Base-by-base conservation (phyloP, 805 yeast genomes). In the Candida michaelii region DNA sequence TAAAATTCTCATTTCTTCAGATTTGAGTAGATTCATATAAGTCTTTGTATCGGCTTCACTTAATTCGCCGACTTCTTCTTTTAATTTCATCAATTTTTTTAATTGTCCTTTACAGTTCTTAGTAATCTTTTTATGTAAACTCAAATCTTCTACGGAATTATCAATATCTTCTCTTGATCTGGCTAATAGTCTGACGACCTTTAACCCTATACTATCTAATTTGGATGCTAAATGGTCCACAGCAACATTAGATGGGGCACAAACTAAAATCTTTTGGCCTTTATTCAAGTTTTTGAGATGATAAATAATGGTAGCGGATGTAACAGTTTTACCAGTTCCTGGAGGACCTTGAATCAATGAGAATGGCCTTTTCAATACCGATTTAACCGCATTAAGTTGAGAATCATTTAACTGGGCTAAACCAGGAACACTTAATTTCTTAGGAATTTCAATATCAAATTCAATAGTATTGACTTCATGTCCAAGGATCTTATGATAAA, bases 241-340 rank as follows among this genome's bases (percentile, higher is more conserved):
- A 0, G 97, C 97, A 38, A 90, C 91, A 62, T 90, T 90, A 15
- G 96, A 89, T 16, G 97, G 97, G 3, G 97, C 97, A 71, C 96
- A 88, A 2, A 89, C 97, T 30, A 90, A 71, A 7, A 89, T 80
- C 47, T 79, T 77, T 15, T 44, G 49, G 36, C 79, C 82, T 42
- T 77, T 77, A 52, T 77, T 79, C 46, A 82, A 56, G 45, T 79
- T 77, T 2, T 81, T 72, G 41, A 89, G 66, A 54, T 88, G 96
- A 52, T 86, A 83, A 23, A 89, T 78, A 44, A 90, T 86, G 0
- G 95, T 83, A 1, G 96, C 91, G 0, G 96, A 88, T 0, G 96
- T 89, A 12, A 88, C 95, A 0, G 97, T 90, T 58, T 90, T 90
- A 59, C 97, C 97, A 0, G 97, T 90, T 14, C 76, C 76, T 19